Conservation (phyloP, 202 grass and related monocot species). For the Schoenoplectus triqueter region DNA sequence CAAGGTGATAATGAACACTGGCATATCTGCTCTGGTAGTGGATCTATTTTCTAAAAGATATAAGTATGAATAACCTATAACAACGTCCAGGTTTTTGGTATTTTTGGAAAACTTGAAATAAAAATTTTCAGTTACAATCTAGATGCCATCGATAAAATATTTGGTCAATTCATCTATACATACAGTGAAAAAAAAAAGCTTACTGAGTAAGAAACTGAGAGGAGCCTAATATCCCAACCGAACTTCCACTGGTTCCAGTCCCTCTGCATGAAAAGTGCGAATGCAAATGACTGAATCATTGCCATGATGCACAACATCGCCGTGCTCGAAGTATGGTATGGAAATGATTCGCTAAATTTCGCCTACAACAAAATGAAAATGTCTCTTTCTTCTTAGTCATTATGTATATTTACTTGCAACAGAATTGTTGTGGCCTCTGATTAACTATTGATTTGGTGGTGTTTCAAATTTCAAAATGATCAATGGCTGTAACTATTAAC, state of each 20-base stretch:
- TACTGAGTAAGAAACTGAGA: conserved; percentile 55
- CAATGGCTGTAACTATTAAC: neutral
- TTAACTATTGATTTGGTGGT: neutral
- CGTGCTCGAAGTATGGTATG: conserved; percentile 72
- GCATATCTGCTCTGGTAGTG: neutral
- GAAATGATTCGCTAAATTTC: conserved; percentile 54
- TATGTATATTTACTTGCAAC: neutral
- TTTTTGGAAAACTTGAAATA: too few species aligned
- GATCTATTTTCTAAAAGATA: neutral
- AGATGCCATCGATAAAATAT: neutral
- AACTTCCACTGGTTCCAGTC: conserved; percentile 51
- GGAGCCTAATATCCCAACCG: conserved; percentile 49
- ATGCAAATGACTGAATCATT: conserved; percentile 51
- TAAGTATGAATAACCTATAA: too few species aligned
- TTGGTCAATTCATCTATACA: neutral
- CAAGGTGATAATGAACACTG: neutral
- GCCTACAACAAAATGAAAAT: conserved; percentile 47
- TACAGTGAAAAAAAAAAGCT: neutral
- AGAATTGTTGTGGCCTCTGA: neutral
- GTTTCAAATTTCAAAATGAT: neutral
- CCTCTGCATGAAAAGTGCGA: conserved; percentile 52
- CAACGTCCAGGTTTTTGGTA: too few species aligned
- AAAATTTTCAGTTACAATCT: neutral
- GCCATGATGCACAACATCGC: conserved; percentile 79
- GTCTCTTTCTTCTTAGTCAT: conserved; percentile 29